Percentiles rank a stretch among this genome's conserved stretches.
Conservation (phyloP, 257 asterid species). For the Echites panduratus region DNA sequence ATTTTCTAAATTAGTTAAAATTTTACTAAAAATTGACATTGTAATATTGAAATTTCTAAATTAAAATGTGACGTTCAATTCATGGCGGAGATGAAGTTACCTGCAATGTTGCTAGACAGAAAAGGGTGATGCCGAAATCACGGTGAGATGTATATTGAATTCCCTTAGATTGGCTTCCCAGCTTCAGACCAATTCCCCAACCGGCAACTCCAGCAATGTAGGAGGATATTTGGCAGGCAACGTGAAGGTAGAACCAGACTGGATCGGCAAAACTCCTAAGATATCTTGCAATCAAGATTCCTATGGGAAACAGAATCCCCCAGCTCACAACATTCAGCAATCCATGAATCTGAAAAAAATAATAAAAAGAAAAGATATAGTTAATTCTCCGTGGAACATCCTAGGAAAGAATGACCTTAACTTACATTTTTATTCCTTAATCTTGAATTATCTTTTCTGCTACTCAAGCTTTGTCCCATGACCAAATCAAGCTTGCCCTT, state of each 20-base stretch:
- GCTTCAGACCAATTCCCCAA: slow-evolving; percentile 24
- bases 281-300: slow-evolving; percentile 22
- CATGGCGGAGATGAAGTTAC: slow-evolving; percentile 9
- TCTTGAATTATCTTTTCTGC: background rate
- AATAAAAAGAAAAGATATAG: background rate
- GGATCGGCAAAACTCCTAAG: slow-evolving; percentile 23
- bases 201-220: slow-evolving; percentile 28
- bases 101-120: slow-evolving; percentile 25
- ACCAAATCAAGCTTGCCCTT: slow-evolving; percentile 8
- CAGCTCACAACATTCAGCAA: slow-evolving; percentile 24
- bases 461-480: slow-evolving; percentile 7
- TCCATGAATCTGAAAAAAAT: slow-evolving; percentile 17
- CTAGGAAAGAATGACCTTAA: background rate
- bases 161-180: slow-evolving; percentile 25
- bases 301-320: slow-evolving; percentile 29
- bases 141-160: slow-evolving; percentile 15
- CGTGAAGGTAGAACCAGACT: slow-evolving; percentile 26
- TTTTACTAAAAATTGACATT: too few relatives aligned
- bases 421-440: slow-evolving; percentile 2
- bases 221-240: slow-evolving; percentile 18
- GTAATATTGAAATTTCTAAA: too few relatives aligned
- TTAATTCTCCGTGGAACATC: background rate
- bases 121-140: slow-evolving; percentile 21
- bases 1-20: too few relatives aligned
- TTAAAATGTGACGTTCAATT: too few relatives aligned